Evolutionary conservation across 768 basidiomycete genomes (phyloP).

Genomic region (Coprinopsis sp.): DNA sequence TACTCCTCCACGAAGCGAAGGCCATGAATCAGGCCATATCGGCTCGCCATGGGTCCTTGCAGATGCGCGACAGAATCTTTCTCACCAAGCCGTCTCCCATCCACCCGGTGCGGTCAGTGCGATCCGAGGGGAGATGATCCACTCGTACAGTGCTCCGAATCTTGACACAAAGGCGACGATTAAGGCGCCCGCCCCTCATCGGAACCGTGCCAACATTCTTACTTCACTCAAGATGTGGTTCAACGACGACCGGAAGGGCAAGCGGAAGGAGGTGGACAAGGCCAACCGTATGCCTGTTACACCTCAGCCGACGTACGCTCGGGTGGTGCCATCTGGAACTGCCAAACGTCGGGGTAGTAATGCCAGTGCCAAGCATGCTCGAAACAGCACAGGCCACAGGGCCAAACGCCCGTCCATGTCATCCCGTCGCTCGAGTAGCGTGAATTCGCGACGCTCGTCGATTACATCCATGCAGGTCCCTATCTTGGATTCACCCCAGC

Average conservation of each 20-base stretch:
- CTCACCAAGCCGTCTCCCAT: conserved; percentile 12
- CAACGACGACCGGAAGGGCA: conserved; percentile 85
- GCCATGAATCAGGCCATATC: conserved; percentile 35
- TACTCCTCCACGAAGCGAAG: conserved; percentile 47
- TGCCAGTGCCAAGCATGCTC: conserved; percentile 24
- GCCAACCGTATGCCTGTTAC: background rate
- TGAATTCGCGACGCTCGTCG: conserved; percentile 77
- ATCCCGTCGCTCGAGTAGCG: conserved; percentile 85
- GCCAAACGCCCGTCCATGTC: conserved; percentile 68
- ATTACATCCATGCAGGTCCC: conserved; percentile 45
- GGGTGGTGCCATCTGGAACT: conserved; percentile 24
- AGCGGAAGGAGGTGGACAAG: conserved; percentile 53
- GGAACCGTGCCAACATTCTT: conserved; percentile 76
- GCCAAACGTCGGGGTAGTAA: conserved; percentile 51
- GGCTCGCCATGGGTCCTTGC: conserved; percentile 77
- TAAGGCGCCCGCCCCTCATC: conserved; percentile 22
- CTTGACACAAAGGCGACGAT: conserved; percentile 21
- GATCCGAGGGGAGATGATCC: conserved; percentile 47
- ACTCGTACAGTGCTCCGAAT: conserved; percentile 43
- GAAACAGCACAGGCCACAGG: conserved; percentile 41
- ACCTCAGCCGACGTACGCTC: conserved; percentile 12
- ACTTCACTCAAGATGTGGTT: conserved; percentile 90
- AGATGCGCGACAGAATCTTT: conserved; percentile 34
- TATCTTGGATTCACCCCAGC: conserved; percentile 56
- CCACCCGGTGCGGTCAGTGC: conserved; percentile 28